Percentiles rank a stretch among this genome's conserved stretches.
Evolutionary conservation across 1,284 basidiomycete species (phyloP).

Genomic region (Rhodotorula sp.): DNA sequence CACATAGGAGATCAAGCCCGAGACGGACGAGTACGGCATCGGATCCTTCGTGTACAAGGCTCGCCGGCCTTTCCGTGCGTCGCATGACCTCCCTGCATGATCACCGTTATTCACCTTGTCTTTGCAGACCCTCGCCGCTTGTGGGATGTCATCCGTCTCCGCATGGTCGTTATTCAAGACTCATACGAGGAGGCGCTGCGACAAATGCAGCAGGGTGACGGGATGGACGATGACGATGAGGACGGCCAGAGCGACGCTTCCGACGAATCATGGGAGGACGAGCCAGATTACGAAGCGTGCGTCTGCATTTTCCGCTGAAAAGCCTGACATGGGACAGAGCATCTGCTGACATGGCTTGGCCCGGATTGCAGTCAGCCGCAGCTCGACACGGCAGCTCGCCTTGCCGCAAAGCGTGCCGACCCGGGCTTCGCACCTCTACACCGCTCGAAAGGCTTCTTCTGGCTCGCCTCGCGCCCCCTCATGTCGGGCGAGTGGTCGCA

Average conservation of each 20-base stretch:
- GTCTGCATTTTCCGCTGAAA: neutral
- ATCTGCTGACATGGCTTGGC: slow-evolving; percentile 39
- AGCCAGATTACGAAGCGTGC: slow-evolving; percentile 17
- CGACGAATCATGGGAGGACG: slow-evolving; percentile 20
- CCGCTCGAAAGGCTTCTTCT: slow-evolving; percentile 55
- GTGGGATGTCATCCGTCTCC: slow-evolving; percentile 53
- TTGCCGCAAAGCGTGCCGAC: slow-evolving; percentile 51
- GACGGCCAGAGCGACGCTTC: slow-evolving; percentile 13
- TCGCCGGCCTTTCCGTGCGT: slow-evolving; percentile 52
- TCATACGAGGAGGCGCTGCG: slow-evolving; percentile 20
- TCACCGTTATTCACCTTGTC: neutral
- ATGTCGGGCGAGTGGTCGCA: slow-evolving; percentile 56
- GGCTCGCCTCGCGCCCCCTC: slow-evolving; percentile 51
- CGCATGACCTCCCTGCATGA: neutral
- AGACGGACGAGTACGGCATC: slow-evolving; percentile 54
- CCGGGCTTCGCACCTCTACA: slow-evolving; percentile 52
- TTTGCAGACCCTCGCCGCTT: slow-evolving; percentile 50
- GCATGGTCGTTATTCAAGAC: slow-evolving; percentile 53
- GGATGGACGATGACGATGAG: slow-evolving; percentile 29
- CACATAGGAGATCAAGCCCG: slow-evolving; percentile 46
- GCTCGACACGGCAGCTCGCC: slow-evolving; percentile 53
- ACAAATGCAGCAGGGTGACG: neutral
- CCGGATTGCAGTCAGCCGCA: slow-evolving; percentile 48
- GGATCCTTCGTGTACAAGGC: slow-evolving; percentile 49
- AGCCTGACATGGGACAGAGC: neutral